These are phyloP conservation scores for Rehmannia glutinosa DNA, from an alignment of 257 asterid species.

Conservation along the genomic window DNA sequence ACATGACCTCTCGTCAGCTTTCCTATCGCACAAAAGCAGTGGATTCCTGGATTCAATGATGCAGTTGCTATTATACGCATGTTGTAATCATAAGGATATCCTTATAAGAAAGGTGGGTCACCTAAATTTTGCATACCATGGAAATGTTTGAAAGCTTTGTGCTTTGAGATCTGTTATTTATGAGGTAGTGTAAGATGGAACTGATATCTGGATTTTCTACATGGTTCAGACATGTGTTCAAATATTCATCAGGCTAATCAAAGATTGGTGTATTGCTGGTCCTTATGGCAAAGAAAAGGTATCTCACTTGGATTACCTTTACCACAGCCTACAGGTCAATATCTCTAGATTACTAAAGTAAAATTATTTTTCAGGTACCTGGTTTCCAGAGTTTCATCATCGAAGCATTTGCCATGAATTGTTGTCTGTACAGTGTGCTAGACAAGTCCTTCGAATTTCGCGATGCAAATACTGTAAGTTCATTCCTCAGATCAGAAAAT, in stretches of 20 bases:
- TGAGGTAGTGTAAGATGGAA: not conserved
- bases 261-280: slow-evolving; percentile 71
- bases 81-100: slow-evolving; percentile 84
- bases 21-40: slow-evolving; percentile 56
- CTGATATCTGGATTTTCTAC: slow-evolving; percentile 8
- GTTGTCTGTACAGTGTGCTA: slow-evolving; percentile 90
- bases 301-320: slow-evolving; percentile 4
- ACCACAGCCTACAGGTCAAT: not conserved
- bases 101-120: slow-evolving; percentile 60
- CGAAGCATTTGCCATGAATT: slow-evolving; percentile 75
- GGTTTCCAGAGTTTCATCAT: slow-evolving; percentile 75
- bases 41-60: slow-evolving; percentile 66
- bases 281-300: slow-evolving; percentile 76
- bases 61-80: slow-evolving; percentile 63
- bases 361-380: slow-evolving; percentile 63
- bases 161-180: slow-evolving; percentile 5
- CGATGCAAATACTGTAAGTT: slow-evolving; percentile 94
- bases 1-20: slow-evolving; percentile 75
- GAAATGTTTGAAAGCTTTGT: not conserved
- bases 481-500: not conserved
- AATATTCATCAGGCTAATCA: slow-evolving; percentile 78
- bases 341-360: slow-evolving; percentile 22
- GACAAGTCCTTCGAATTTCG: slow-evolving; percentile 87
- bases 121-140: not conserved
- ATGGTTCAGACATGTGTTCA: slow-evolving; percentile 79